phyloP scores from a whole-genome alignment of 208 protist species.

The Herpetomonas samuelpessoai region DNA sequence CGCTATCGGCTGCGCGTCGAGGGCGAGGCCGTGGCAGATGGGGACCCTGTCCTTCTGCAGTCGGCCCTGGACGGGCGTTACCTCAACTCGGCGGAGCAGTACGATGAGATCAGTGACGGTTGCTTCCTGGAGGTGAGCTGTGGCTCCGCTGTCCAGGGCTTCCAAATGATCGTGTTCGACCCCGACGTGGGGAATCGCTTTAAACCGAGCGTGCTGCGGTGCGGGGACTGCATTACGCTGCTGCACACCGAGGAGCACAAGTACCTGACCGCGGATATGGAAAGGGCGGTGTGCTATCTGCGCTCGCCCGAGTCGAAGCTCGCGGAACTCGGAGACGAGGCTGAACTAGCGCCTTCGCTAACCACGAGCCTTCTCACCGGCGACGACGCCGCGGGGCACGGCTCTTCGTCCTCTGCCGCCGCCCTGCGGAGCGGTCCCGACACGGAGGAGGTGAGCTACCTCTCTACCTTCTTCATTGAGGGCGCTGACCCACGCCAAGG shows the following conservation, averaged over 20 bases:
- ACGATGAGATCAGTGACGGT: slow-evolving; percentile 21
- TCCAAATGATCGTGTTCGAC: slow-evolving; percentile 51
- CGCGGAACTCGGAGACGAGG: slow-evolving; percentile 13
- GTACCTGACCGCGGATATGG: slow-evolving; percentile 29
- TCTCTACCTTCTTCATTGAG: slow-evolving; percentile 50
- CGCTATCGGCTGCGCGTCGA: slow-evolving; percentile 58
- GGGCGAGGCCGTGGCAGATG: slow-evolving; percentile 49
- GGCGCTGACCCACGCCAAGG: slow-evolving; percentile 32
- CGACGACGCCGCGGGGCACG: neutral
- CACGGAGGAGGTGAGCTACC: slow-evolving; percentile 41
- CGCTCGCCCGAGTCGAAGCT: slow-evolving; percentile 19
- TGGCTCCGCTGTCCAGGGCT: slow-evolving; percentile 34
- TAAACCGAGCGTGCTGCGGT: slow-evolving; percentile 33
- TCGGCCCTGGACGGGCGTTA: slow-evolving; percentile 27
- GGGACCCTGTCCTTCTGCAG: slow-evolving; percentile 52
- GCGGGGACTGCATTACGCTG: slow-evolving; percentile 58
- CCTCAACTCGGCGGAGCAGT: slow-evolving; percentile 27
- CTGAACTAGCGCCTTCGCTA: neutral
- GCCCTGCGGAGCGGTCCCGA: neutral
- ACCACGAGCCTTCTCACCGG: neutral
- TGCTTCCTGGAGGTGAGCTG: slow-evolving; percentile 37
- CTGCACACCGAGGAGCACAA: slow-evolving; percentile 57
- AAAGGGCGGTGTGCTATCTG: slow-evolving; percentile 21
- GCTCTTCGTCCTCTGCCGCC: neutral
- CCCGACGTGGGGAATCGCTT: slow-evolving; percentile 29